phyloP scores from a whole-genome alignment of 768 basidiomycete species.

The Russula brevipes region DNA sequence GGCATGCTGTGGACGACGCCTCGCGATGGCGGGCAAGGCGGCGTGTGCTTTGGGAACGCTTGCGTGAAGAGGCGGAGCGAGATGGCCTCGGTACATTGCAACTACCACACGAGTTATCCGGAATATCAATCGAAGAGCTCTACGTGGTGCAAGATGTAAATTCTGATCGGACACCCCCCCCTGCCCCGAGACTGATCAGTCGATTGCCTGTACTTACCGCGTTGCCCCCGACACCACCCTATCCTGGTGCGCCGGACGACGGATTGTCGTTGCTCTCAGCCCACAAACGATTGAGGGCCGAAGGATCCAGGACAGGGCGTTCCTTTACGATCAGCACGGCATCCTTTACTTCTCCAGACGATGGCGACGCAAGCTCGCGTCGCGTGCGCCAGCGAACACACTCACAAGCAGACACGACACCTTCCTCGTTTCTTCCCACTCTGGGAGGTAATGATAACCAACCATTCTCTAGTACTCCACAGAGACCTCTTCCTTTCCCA shows the following conservation, averaged over 20 bases:
- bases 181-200: conserved; percentile 17
- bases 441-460: background rate
- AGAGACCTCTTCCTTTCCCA: conserved; percentile 22
- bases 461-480: conserved; percentile 10
- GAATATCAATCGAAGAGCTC: conserved; percentile 14
- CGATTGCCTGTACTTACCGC: conserved; percentile 7
- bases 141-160: conserved; percentile 5
- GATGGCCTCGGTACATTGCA: conserved; percentile 15
- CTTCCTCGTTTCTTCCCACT: conserved; percentile 16
- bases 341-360: conserved; percentile 7
- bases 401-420: conserved; percentile 4
- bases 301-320: conserved; percentile 17
- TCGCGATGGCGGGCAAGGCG: conserved; percentile 22
- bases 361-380: conserved; percentile 11
- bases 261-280: conserved; percentile 15
- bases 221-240: conserved; percentile 4
- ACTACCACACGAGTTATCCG: conserved; percentile 19
- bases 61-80: conserved; percentile 20
- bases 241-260: conserved; percentile 7
- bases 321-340: conserved; percentile 14
- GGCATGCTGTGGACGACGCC: conserved; percentile 13
- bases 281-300: conserved; percentile 19
- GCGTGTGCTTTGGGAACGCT: conserved; percentile 23
- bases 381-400: conserved; percentile 13
- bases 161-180: conserved; percentile 15